phyloP scores from a whole-genome alignment of 495 filamentous ascomycete genomes.

The Letharia columbiana region DNA sequence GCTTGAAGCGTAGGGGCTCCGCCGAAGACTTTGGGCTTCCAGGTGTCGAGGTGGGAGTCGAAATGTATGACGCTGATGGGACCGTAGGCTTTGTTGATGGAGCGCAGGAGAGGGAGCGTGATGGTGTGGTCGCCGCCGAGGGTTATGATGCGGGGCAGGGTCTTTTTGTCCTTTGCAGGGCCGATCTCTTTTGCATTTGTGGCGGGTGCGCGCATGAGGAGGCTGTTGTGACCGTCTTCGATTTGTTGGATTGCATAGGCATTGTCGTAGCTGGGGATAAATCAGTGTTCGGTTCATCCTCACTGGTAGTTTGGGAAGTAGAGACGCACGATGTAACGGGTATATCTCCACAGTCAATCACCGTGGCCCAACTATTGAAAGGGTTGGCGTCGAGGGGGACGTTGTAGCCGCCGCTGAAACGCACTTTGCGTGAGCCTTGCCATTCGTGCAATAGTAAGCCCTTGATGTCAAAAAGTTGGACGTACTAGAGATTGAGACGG shows the following conservation, averaged over 20 bases:
- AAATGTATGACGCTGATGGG: conserved; percentile 64
- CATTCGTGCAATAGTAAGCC: conserved; percentile 22
- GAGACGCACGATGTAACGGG: conserved; percentile 53
- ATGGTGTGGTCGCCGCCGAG: conserved; percentile 62
- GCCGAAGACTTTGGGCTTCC: conserved; percentile 63
- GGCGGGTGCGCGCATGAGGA: conserved; percentile 45
- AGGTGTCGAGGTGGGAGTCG: conserved; percentile 61
- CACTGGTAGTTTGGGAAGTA: not conserved
- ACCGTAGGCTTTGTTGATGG: conserved; percentile 58
- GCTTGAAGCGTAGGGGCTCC: conserved; percentile 55
- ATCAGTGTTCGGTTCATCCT: not conserved
- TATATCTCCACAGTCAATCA: conserved; percentile 73
- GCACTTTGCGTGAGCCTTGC: conserved; percentile 45
- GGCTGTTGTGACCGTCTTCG: conserved; percentile 52
- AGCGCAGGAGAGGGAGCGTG: conserved; percentile 53
- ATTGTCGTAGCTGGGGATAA: conserved; percentile 49
- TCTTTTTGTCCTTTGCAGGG: conserved; percentile 46
- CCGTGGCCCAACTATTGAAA: conserved; percentile 54
- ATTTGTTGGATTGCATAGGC: conserved; percentile 66
- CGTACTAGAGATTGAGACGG: conserved; percentile 59
- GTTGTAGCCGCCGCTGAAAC: conserved; percentile 55
- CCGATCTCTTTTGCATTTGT: conserved; percentile 41
- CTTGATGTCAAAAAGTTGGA: conserved; percentile 18
- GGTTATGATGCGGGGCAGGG: conserved; percentile 55
- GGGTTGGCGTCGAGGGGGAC: conserved; percentile 52